These are phyloP conservation scores for Celoporthe dispersa DNA, from an alignment of 2,329 filamentous ascomycete genomes.

Conservation along the genomic window DNA sequence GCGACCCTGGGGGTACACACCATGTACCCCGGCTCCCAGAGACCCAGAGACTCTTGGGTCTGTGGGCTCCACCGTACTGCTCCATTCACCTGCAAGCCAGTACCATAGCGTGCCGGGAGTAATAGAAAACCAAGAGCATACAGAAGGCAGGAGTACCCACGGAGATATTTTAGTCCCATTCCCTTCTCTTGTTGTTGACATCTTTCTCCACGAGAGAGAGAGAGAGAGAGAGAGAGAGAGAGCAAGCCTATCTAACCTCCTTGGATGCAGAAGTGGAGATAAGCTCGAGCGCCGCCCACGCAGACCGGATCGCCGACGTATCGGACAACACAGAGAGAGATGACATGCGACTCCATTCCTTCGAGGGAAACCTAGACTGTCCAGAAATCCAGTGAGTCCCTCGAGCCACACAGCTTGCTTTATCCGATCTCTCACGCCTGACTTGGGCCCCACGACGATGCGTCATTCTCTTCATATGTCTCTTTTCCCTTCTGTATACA, in stretches of 20 bases:
- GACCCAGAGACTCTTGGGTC: constrained; percentile 26
- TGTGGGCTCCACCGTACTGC: constrained; percentile 26
- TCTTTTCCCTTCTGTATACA: constrained; percentile 6
- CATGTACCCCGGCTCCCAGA: constrained; percentile 34
- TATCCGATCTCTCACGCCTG: not conserved
- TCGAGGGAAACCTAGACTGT: constrained; percentile 9
- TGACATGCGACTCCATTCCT: constrained; percentile 12
- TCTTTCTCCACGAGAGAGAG: constrained; percentile 20
- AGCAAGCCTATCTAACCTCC: constrained; percentile 14
- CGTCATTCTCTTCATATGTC: constrained; percentile 4
- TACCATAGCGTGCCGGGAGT: constrained; percentile 23
- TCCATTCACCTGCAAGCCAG: constrained; percentile 27
- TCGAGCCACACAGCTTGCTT: constrained; percentile 16
- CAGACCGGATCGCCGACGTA: constrained; percentile 13
- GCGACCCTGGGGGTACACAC: constrained; percentile 28
- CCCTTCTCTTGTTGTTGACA: constrained; percentile 21
- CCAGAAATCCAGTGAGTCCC: constrained; percentile 20
- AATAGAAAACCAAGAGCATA: constrained; percentile 30
- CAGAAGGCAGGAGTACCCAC: constrained; percentile 29
- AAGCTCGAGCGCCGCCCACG: constrained; percentile 13
- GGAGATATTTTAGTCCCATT: constrained; percentile 24
- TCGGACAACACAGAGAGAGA: constrained; percentile 16
- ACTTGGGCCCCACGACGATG: not conserved
- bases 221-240: constrained; percentile 21
- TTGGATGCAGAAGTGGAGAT: constrained; percentile 26